A percentile compares a stretch with the other conserved stretches of the same genome.
Evolutionary conservation across 2,329 filamentous ascomycete genomes (phyloP).

Genomic region (Paraconiothyrium sp.): DNA sequence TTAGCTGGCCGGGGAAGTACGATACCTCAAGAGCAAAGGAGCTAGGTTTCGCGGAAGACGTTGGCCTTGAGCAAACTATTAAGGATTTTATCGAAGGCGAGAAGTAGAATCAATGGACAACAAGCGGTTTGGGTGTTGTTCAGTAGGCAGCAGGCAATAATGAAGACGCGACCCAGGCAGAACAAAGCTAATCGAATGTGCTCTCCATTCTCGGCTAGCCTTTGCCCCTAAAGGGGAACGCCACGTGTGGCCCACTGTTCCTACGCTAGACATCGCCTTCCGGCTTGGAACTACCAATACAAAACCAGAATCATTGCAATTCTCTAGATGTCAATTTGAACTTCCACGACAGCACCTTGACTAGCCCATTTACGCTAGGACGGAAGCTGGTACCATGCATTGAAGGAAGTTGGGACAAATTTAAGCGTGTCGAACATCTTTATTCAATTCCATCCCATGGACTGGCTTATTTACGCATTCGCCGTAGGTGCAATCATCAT

Average conservation of each 20-base stretch:
- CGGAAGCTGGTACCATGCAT: not conserved
- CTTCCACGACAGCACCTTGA: too few relatives aligned
- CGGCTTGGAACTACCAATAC: not conserved
- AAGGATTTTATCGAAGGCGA: constrained; percentile 53
- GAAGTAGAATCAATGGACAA: constrained; percentile 28
- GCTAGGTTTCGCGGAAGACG: constrained; percentile 63
- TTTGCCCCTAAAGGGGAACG: not conserved
- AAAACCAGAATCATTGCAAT: not conserved
- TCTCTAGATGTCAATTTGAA: not conserved
- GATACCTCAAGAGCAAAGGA: constrained; percentile 64
- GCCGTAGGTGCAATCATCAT: constrained; percentile 25
- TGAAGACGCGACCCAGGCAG: not conserved
- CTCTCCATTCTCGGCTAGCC: not conserved
- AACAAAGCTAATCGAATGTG: not conserved
- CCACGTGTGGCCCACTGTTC: not conserved
- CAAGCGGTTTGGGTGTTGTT: too few relatives aligned
- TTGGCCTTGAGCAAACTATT: constrained; percentile 57
- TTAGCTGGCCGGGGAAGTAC: constrained; percentile 66
- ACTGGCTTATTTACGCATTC: constrained; percentile 26
- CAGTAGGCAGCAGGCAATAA: not conserved
- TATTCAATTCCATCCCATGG: constrained; percentile 15
- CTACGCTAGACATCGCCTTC: not conserved
- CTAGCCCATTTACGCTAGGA: too few relatives aligned
- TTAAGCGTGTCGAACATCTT: not conserved
- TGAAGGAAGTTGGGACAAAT: not conserved